Percentiles rank a stretch among this genome's conserved stretches.
These are phyloP conservation scores for Catharanthus roseus DNA, from an alignment of 257 asterid species.

Conservation along the genomic window DNA sequence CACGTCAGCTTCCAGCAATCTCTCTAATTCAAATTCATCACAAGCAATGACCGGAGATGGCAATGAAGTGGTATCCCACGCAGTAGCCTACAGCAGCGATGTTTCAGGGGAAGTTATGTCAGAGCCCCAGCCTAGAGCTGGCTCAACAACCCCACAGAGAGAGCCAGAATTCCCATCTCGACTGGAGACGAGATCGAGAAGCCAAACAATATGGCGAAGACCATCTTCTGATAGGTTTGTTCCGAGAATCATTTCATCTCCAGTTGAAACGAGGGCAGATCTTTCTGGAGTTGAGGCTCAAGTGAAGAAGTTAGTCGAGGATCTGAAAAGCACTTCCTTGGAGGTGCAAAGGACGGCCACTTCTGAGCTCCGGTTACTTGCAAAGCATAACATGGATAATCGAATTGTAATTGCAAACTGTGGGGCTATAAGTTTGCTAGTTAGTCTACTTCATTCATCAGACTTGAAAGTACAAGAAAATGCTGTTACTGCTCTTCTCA, in stretches of 20 bases:
- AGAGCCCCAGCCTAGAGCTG: slow-evolving; percentile 45
- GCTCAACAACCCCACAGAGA: slow-evolving; percentile 35
- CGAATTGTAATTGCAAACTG: slow-evolving; percentile 60
- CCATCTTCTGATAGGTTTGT: slow-evolving; percentile 58
- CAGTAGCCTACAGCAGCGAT: slow-evolving; percentile 47
- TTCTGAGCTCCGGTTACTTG: slow-evolving; percentile 59
- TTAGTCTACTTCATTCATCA: slow-evolving; percentile 48
- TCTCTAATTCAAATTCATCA: slow-evolving; percentile 48
- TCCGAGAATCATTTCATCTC: slow-evolving; percentile 51
- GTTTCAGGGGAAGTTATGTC: slow-evolving; percentile 59
- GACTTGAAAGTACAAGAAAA: slow-evolving; percentile 57
- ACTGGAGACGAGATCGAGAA: slow-evolving; percentile 53
- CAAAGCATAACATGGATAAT: slow-evolving; percentile 70
- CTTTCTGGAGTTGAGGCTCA: slow-evolving; percentile 58
- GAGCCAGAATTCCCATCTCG: slow-evolving; percentile 44
- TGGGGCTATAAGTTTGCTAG: slow-evolving; percentile 58
- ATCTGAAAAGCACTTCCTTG: slow-evolving; percentile 48
- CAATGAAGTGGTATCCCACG: slow-evolving; percentile 46
- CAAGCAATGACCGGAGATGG: slow-evolving; percentile 48
- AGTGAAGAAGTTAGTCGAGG: slow-evolving; percentile 61
- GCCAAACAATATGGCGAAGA: slow-evolving; percentile 62
- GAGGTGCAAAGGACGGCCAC: slow-evolving; percentile 61
- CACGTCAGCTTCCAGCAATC: slow-evolving; percentile 52
- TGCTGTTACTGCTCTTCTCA: slow-evolving; percentile 85
- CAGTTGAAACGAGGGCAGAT: slow-evolving; percentile 62